Conservation (phyloP, 108 stramenopile genomes). For the Skeletonema grethae region DNA sequence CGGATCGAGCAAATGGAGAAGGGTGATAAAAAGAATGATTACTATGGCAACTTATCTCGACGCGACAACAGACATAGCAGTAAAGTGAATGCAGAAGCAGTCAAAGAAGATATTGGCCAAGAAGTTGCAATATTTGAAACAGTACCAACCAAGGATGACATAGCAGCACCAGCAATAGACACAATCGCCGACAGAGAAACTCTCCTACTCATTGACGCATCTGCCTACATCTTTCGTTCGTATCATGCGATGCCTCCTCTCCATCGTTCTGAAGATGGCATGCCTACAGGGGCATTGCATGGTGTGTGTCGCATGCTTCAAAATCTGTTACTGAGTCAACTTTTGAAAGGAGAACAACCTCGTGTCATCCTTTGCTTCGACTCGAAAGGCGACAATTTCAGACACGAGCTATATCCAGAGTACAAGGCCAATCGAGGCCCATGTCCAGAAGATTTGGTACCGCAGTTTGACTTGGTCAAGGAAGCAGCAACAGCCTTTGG, state of each 20-base stretch:
- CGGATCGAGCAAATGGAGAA: slow-evolving; percentile 47
- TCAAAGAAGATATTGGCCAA: slow-evolving; percentile 5
- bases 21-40: slow-evolving; percentile 48
- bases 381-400: slow-evolving; percentile 63
- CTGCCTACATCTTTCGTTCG: slow-evolving; percentile 85
- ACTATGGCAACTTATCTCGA: slow-evolving; percentile 43
- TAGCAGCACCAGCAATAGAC: neutral
- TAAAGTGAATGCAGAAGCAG: slow-evolving; percentile 6
- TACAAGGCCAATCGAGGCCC: slow-evolving; percentile 87
- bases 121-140: slow-evolving; percentile 11
- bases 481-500: slow-evolving; percentile 86
- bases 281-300: slow-evolving; percentile 81
- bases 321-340: slow-evolving; percentile 59
- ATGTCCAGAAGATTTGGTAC: slow-evolving; percentile 82
- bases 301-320: slow-evolving; percentile 91
- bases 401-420: slow-evolving; percentile 73
- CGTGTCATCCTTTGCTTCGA: slow-evolving; percentile 86
- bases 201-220: slow-evolving; percentile 82
- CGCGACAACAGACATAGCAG: slow-evolving; percentile 11
- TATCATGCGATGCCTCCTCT: slow-evolving; percentile 88
- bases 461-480: slow-evolving; percentile 79
- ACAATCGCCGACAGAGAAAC: slow-evolving; percentile 40
- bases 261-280: slow-evolving; percentile 76
- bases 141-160: neutral
- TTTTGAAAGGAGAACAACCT: slow-evolving; percentile 68